A percentile compares a stretch with the other conserved stretches of the same genome.
Conservation (phyloP, 352 stramenopile species). For the Pythium insidiosum region DNA sequence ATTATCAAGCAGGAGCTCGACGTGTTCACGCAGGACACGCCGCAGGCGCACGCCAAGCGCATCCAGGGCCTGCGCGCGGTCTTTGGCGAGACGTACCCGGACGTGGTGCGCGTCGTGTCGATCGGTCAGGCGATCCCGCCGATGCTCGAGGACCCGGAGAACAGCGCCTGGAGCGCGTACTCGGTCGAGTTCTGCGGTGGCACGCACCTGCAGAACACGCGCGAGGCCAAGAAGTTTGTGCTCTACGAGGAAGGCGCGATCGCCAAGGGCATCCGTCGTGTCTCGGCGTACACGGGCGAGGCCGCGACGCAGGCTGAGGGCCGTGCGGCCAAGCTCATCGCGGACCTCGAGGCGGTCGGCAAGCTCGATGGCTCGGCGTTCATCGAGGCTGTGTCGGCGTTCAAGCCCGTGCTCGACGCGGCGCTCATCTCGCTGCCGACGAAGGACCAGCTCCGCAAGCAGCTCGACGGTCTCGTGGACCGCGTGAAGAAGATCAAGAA, state of each 20-base stretch:
- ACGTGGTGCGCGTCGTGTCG: conserved; percentile 96
- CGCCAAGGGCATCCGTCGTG: conserved; percentile 95
- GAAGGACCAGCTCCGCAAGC: conserved; percentile 79
- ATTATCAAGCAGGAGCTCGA: conserved; percentile 87
- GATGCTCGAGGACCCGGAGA: conserved; percentile 83
- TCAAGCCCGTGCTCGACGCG: conserved; percentile 87
- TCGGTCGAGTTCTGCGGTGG: conserved; percentile 99
- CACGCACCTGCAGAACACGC: conserved; percentile 96
- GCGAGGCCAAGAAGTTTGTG: conserved; percentile 94
- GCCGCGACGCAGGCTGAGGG: conserved; percentile 82
- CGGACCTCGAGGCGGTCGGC: conserved; percentile 67
- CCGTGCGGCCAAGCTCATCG: conserved; percentile 75
- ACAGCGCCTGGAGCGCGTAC: conserved; percentile 85
- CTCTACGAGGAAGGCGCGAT: conserved; percentile 96
- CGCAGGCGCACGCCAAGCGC: conserved; percentile 90
- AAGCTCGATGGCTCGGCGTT: conserved; percentile 69
- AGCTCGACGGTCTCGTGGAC: conserved; percentile 63
- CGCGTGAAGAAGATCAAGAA: conserved; percentile 81
- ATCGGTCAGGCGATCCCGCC: conserved; percentile 83
- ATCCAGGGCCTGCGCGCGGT: conserved; percentile 97
- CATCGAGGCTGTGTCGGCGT: conserved; percentile 81
- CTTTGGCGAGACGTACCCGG: conserved; percentile 98
- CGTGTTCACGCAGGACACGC: conserved; percentile 89
- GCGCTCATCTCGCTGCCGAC: conserved; percentile 88
- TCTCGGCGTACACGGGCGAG: conserved; percentile 91